phyloP scores from a whole-genome alignment of 192 early-diverging fungal species.

The Coemansia sp. region DNA sequence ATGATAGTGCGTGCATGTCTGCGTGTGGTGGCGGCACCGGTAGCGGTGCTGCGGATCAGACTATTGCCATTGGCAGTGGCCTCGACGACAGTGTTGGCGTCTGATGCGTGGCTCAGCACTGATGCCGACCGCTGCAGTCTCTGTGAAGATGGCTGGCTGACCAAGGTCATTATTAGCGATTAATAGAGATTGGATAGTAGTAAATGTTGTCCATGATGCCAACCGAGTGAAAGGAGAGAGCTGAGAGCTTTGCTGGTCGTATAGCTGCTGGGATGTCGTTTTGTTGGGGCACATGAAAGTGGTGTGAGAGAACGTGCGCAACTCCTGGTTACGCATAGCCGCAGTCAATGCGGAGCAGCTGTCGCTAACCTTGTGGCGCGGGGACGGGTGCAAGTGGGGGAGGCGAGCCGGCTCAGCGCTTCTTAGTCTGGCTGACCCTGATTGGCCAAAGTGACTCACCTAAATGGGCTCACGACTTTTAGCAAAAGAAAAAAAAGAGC shows the following conservation, averaged over 20 bases:
- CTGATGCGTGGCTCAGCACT: neutral
- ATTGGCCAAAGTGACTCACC: neutral
- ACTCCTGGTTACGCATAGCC: neutral
- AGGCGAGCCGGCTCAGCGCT: neutral
- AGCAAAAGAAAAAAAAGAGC: neutral
- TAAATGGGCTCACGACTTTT: neutral
- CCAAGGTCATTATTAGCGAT: neutral
- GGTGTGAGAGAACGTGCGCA: neutral
- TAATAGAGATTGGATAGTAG: neutral
- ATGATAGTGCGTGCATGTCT: neutral
- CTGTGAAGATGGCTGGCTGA: neutral
- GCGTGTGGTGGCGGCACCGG: neutral
- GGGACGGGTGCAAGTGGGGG: neutral
- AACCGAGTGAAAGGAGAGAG: neutral
- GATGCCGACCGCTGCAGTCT: constrained; percentile 6
- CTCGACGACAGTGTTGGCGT: constrained; percentile 12
- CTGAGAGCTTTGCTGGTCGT: neutral
- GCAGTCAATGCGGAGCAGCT: neutral
- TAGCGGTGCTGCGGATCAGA: neutral
- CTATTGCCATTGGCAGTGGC: neutral
- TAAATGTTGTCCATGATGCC: neutral
- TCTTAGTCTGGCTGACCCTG: neutral
- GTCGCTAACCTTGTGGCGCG: neutral
- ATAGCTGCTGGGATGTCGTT: neutral
- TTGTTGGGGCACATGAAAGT: neutral